These are phyloP conservation scores for Claviceps sp. DNA, from an alignment of 2,329 filamentous ascomycete genomes.

Conservation along the genomic window DNA sequence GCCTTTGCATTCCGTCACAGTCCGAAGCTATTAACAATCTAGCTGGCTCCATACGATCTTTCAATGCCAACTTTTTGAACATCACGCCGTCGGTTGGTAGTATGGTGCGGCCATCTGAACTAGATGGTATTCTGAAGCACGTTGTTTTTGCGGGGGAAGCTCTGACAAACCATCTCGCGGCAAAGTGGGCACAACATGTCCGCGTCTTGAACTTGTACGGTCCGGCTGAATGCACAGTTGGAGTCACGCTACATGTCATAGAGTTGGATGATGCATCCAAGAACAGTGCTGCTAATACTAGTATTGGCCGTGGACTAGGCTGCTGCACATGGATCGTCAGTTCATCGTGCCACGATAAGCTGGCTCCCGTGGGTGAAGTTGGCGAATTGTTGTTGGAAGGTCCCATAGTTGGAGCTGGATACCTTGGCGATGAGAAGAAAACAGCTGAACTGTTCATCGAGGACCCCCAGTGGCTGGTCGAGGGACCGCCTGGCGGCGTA, in stretches of 20 bases:
- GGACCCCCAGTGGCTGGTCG: conserved; percentile 9
- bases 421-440: conserved; percentile 24
- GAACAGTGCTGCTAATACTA: background rate
- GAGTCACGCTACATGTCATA: background rate
- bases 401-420: conserved; percentile 35
- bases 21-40: conserved; percentile 8
- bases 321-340: conserved; percentile 14
- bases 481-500: background rate
- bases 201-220: conserved; percentile 12
- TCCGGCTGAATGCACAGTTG: conserved; percentile 10
- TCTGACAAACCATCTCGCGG: conserved; percentile 1
- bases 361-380: conserved; percentile 11
- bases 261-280: background rate
- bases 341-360: conserved; percentile 8
- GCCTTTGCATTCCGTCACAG: conserved; percentile 11
- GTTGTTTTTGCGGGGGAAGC: conserved; percentile 10
- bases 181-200: conserved; percentile 5
- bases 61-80: conserved; percentile 7
- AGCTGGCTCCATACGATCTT: conserved; percentile 4
- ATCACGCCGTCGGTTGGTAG: conserved; percentile 11
- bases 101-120: conserved; percentile 5
- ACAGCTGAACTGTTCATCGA: conserved; percentile 20
- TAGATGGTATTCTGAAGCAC: conserved; percentile 4
- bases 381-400: conserved; percentile 27
- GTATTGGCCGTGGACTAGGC: conserved; percentile 3